Conservation (phyloP, 192 early-diverging fungal species). For the Umbelopsis sp. region DNA sequence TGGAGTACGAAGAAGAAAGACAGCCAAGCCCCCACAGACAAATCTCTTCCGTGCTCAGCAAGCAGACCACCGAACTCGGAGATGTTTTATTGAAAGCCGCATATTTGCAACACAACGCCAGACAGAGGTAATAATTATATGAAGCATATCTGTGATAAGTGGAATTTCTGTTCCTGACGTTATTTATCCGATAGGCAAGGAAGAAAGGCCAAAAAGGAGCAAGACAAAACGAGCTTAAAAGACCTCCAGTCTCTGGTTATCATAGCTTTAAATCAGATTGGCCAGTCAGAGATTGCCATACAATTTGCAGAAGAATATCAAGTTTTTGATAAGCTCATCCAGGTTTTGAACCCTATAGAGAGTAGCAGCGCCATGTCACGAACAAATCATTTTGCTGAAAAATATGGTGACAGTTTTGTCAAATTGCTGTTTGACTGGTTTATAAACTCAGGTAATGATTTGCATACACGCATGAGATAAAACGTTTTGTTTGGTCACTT, state of each 20-base stretch:
- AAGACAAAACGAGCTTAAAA: neutral
- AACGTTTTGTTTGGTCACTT: neutral
- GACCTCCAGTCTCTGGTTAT: neutral
- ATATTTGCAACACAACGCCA: neutral
- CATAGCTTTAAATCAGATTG: neutral
- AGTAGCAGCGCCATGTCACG: neutral
- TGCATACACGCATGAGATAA: neutral
- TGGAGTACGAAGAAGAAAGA: slow-evolving; percentile 8
- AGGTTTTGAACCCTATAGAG: neutral
- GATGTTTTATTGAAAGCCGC: neutral
- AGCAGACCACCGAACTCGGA: neutral
- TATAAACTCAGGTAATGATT: neutral
- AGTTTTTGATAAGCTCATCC: slow-evolving; percentile 3
- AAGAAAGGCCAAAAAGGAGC: neutral
- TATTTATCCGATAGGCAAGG: neutral
- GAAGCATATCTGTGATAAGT: too few relatives aligned
- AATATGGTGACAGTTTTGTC: slow-evolving; percentile 5
- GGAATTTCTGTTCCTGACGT: neutral
- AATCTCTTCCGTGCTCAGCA: neutral
- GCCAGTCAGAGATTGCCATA: neutral
- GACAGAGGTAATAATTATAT: neutral
- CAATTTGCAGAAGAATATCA: slow-evolving; percentile 13
- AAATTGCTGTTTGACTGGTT: slow-evolving; percentile 6
- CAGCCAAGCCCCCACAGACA: neutral
- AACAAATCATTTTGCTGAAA: slow-evolving; percentile 3